These are phyloP conservation scores for Puccinia polysora DNA, from an alignment of 1,284 basidiomycete species.

Conservation along the genomic window DNA sequence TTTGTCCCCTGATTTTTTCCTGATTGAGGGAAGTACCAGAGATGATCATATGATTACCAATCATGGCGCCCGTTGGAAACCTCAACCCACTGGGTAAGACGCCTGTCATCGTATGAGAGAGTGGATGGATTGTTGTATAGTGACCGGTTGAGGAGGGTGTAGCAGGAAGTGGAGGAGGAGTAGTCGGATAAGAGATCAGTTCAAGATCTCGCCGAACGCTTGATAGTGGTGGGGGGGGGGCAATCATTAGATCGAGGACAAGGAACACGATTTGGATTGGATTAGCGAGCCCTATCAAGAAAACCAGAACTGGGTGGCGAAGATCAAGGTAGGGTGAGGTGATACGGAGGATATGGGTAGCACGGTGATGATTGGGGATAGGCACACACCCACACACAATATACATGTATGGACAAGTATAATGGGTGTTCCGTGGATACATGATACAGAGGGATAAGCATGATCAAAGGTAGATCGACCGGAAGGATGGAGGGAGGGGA, in stretches of 20 bases:
- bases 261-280: constrained; percentile 18
- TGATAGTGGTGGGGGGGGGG: constrained; percentile 13
- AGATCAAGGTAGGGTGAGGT: no score
- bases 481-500: neutral
- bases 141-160: constrained; percentile 56
- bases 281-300: constrained; percentile 18
- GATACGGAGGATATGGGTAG: no score
- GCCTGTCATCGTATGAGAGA: constrained; percentile 68
- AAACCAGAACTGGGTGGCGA: neutral
- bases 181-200: constrained; percentile 67
- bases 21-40: constrained; percentile 50
- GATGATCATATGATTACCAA: constrained; percentile 70
- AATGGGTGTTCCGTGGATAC: neutral
- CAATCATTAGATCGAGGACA: neutral
- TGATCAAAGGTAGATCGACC: neutral
- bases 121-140: constrained; percentile 60
- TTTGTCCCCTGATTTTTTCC: constrained; percentile 34
- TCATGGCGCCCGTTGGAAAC: constrained; percentile 83
- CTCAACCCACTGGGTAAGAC: constrained; percentile 82
- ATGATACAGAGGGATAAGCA: neutral
- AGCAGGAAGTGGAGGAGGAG: constrained; percentile 56
- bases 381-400: no score
- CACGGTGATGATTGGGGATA: no score
- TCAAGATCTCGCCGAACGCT: constrained; percentile 89
- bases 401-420: neutral